Base-by-base conservation (phyloP, 805 yeast genomes). In the Saccharomyces jurei region DNA sequence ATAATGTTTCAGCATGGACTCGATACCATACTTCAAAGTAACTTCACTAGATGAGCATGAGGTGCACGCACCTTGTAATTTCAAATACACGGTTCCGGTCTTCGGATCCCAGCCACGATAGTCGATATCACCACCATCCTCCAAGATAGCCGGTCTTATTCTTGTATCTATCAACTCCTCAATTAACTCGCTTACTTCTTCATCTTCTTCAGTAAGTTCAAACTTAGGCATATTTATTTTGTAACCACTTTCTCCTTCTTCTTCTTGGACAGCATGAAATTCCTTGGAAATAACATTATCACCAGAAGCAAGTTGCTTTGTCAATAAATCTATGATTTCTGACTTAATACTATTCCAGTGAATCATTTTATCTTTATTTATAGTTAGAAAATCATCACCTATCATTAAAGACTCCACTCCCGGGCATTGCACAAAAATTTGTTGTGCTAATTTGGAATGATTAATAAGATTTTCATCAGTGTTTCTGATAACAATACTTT, bases 101-200 rank as follows among this genome's bases (percentile, higher is more conserved):
- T 85, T 88, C 58, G 86, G 89, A 54, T 88, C 89, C 67, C 88
- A 91, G 5, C 89, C 94, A 56, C 87, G 80, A 69, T 83, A 95
- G 63, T 89, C 91, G 58, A 94, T 84, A 66, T 94, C 98, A 32
- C 99, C 99, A 58, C 99, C 99, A 65, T 94, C 99, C 65, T 94
- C 99, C 73, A 90, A 96, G 55, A 94, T 90, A 1, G 98, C 97
- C 1, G 99, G 99, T 66, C 97, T 84, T 51, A 94, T 91, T 67
- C 97, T 83, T 1, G 99, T 94, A 57, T 87, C 95, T 54, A 95
- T 85, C 54, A 94, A 77, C 67, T 94, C 98, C 63, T 89, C 87
- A 64, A 94, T 89, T 86, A 91, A 86, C 30, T 87, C 83, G 48
- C 89, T 86, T 1, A 89, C 81, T 71, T 92, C 98, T 52, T 80